Base-by-base conservation (phyloP, 202 grass and related monocot genomes). In the Zoysia matrella region DNA sequence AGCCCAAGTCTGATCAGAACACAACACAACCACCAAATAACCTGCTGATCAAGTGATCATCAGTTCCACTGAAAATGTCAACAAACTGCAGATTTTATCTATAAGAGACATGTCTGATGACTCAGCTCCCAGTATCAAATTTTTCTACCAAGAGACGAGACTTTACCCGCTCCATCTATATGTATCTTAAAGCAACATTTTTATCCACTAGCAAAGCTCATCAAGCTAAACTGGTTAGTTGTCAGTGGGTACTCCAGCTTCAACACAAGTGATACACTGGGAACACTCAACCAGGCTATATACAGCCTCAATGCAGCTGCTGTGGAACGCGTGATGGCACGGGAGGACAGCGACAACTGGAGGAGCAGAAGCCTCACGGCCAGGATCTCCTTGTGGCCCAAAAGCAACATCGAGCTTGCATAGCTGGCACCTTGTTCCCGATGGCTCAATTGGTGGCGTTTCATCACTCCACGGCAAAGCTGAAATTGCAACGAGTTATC, bases 301-400 rank as follows among this genome's bases (percentile, higher is more conserved):
- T 9, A 87, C 67, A 14, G 81, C 50, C 48, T 87, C 84, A 40
- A 90, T 75, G 53, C 89, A 87, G n/a, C 76, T 54, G 71, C 71
- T 87, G 42, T 90, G 89, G 53, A 87, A 87, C 53, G 71, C 66
- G 54, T 90, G 88, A 61, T 74, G 71, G 84, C 88, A 90, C 61
- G 52, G 11, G 46, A 90, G 72, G 63, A 90, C 71, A 2, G 66
- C 89, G 0, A 80, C 40, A 1, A 90, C 76, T 18, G 84, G 85
- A 61, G 80, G 89, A 71, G 75, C 80, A 7, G 45, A 69, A 15
- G 60, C 51, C 39, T 77, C 69, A 41, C 43, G 36, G 16, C 57
- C 58, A 52, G 42, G 9, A 3, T 45, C 80, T 13, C 76, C 76
- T 52, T 71, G 76, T 52, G 84, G 65, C 10, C 30, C 45, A 53